Evolutionary conservation across 73 alveolate species (phyloP).

Genomic region (Stentor coeruleus): DNA sequence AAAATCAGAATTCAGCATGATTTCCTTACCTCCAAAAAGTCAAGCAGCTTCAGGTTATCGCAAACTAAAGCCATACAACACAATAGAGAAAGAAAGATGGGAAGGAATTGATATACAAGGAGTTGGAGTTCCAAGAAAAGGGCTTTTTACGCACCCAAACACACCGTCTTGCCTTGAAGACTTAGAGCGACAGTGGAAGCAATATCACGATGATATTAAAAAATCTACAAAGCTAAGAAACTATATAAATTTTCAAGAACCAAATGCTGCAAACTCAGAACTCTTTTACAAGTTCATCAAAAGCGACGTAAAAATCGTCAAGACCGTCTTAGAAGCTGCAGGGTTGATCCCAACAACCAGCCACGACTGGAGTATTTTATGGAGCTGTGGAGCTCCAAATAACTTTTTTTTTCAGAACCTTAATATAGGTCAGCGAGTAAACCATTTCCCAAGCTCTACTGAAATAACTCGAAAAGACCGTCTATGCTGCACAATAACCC

Average conservation of each 20-base stretch:
- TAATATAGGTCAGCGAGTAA: constrained; percentile 63
- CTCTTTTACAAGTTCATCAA: constrained; percentile 6
- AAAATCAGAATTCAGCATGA: neutral
- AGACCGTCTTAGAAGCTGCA: constrained; percentile 10
- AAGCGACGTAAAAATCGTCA: constrained; percentile 17
- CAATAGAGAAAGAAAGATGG: neutral
- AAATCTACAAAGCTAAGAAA: neutral
- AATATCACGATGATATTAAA: neutral
- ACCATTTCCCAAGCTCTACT: constrained; percentile 88
- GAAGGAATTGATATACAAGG: constrained; percentile 16
- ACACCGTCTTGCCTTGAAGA: neutral
- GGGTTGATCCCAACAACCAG: constrained; percentile 54
- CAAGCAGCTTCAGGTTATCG: neutral
- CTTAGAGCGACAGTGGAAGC: neutral
- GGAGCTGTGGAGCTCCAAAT: constrained; percentile 50
- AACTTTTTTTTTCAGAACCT: constrained; percentile 39
- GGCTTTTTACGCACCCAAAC: neutral
- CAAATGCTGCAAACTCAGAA: neutral
- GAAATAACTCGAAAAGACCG: constrained; percentile 77
- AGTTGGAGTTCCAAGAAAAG: constrained; percentile 3
- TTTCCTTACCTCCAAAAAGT: constrained; percentile 16
- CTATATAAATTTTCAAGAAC: neutral
- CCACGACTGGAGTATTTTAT: constrained; percentile 69
- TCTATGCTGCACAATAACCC: constrained; percentile 39
- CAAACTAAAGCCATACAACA: neutral